Base-by-base conservation (phyloP, 176 grass and related monocot species). In the Cenchrus americanus region DNA sequence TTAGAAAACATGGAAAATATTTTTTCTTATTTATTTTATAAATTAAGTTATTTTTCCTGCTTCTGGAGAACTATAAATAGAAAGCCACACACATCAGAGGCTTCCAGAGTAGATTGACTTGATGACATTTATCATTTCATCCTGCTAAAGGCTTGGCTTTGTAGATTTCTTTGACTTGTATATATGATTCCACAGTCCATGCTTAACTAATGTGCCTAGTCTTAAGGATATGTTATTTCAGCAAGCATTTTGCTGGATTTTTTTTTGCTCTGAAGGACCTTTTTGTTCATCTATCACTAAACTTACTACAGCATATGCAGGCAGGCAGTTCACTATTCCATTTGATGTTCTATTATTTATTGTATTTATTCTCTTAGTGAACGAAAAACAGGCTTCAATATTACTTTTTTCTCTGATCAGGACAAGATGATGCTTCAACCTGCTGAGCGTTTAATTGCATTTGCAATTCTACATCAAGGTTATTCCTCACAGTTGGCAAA, bases 381-480 rank as follows among this genome's bases (percentile, higher is more conserved):
- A 30, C 48, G 27, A 14, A 60, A 83, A 19, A 26, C 14, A 57
- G 19, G 10, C 73, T 49, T 59, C 54, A 54, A 52, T 47, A 44
- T 42, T 65, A 52, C 42, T 14, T 54, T 71, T 59, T 71, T 44
- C 19, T 60, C 66, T 87, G 5, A 42, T 61, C 91, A 98, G 96
- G 96, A 98, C 87, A 98, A 94, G 79, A 77, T 74, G 62, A 78
- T 98, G 87, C 85, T 98, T 86, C 84, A 57, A 90, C 85, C 87
- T 63, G 85, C 87, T 82, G 91, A 95, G 83, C 96, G 96, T 53
- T 86, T 98, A 87, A 82, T 98, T 90, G 96, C 93, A 84, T 90
- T 93, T 83, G 76, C 63, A 76, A 92, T 98, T 84, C 87, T 98
- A 67, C 85, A 94, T 80, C 89, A 92, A 69, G 85, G 70, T 22